Base-by-base conservation (phyloP, 768 basidiomycete genomes). In the Sistotremastrum suecicum region DNA sequence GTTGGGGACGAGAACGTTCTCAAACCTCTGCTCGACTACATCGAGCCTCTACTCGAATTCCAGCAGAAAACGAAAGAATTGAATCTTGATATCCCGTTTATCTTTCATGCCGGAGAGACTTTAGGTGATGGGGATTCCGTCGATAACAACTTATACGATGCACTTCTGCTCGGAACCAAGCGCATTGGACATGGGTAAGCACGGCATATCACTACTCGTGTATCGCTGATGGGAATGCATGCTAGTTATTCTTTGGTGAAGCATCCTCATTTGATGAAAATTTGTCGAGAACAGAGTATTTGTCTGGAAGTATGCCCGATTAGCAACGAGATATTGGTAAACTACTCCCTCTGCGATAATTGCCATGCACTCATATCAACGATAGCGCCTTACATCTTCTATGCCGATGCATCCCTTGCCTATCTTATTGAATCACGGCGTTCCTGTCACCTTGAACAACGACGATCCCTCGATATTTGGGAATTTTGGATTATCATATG, bases 71-170 rank as follows among this genome's bases (percentile, higher is more conserved):
- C 75, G 53, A 66, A 73, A 43, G 72, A 77, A 48, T 64, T 71
- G 39, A 69, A 73, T 0, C 52, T 87, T 1, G 70, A 78, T 32
- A 75, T 86, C 29, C 85, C 85, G 1, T 84, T 83, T 59, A 69
- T 86, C 41, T 77, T 85, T 53, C 85, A 87, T 53, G 83, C 81
- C 0, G 85, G 85, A 12, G 84, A 87, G 61, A 87, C 84, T 0
- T 67, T 81, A 20, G 80, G 82, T 4, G 85, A 87, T 56, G 85
- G 85, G 5, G 75, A 73, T 3, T 61, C 66, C 12, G 77, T 78
- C 12, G 84, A 88, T 48, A 59, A 69, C 42, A 87, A 87, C 55
- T 60, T 87, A 31, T 86, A 81, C 51, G 85, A 88, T 56, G 83
- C 84, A 5, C 75, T 88, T 43, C 63, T 86, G 36, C 65, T 87